phyloP scores from a whole-genome alignment of 23 red algal genomes.

The Gracilaria caudata region DNA sequence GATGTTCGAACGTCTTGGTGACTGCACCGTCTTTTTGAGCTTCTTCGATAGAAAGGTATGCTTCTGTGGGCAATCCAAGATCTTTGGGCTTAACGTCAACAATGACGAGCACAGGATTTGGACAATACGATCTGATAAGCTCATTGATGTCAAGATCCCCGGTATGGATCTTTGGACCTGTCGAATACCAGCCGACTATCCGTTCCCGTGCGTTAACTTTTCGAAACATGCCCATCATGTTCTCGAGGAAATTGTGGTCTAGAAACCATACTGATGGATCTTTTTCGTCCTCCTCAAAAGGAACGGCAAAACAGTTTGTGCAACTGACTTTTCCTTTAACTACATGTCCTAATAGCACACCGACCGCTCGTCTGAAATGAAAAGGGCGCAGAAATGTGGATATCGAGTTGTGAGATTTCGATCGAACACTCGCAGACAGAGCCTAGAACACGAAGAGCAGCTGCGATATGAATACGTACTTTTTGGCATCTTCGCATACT shows the following conservation, averaged over 20 bases:
- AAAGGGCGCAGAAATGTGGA: neutral
- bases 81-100: slow-evolving; percentile 96
- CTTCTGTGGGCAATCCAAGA: slow-evolving; percentile 93
- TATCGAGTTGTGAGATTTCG: neutral
- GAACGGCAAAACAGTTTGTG: slow-evolving; percentile 97
- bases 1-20: slow-evolving; percentile 83
- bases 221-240: slow-evolving; percentile 97
- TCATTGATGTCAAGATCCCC: slow-evolving; percentile 95
- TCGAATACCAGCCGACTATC: slow-evolving; percentile 98
- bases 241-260: slow-evolving; percentile 97
- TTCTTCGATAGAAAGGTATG: slow-evolving; percentile 93
- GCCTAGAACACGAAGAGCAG: neutral
- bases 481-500: slow-evolving; percentile 84
- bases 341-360: slow-evolving; percentile 88
- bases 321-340: slow-evolving; percentile 79
- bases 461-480: slow-evolving; percentile 46
- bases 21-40: slow-evolving; percentile 69
- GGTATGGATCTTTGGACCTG: slow-evolving; percentile 94
- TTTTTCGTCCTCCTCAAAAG: slow-evolving; percentile 98
- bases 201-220: slow-evolving; percentile 95
- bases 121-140: slow-evolving; percentile 84
- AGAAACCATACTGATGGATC: slow-evolving; percentile 94
- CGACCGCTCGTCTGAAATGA: slow-evolving; percentile 83
- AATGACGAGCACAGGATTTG: slow-evolving; percentile 91
- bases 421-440: slow-evolving; percentile 1